phyloP scores from a whole-genome alignment of 2,329 filamentous ascomycete genomes.

The Scortechinia acanthostroma region DNA sequence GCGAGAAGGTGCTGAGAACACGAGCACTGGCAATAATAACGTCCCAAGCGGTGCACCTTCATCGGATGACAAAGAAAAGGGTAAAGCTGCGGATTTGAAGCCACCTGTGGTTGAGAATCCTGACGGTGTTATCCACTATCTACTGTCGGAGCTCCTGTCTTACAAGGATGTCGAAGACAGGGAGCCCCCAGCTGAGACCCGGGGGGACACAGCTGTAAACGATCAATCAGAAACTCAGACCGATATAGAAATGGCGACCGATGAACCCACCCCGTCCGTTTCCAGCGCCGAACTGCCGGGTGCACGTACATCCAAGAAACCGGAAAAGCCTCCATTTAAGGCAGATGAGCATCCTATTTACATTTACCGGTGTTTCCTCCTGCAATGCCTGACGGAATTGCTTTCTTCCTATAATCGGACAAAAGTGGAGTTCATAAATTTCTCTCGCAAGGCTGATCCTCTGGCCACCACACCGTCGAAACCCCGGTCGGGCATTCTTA shows the following conservation, averaged over 20 bases:
- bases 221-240: slow-evolving; percentile 4
- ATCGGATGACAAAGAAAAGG: background rate
- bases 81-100: slow-evolving; percentile 51
- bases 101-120: slow-evolving; percentile 82
- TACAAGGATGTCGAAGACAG: slow-evolving; percentile 91
- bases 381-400: slow-evolving; percentile 86
- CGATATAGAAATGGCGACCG: background rate
- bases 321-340: slow-evolving; percentile 73
- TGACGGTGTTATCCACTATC: slow-evolving; percentile 89
- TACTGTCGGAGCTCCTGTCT: slow-evolving; percentile 83
- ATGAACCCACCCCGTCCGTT: background rate
- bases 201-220: slow-evolving; percentile 24
- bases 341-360: slow-evolving; percentile 90
- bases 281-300: background rate
- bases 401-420: slow-evolving; percentile 86
- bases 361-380: slow-evolving; percentile 88
- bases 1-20: background rate
- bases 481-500: slow-evolving; percentile 82
- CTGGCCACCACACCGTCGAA: slow-evolving; percentile 85
- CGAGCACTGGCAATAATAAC: too few relatives aligned
- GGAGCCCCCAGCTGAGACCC: slow-evolving; percentile 37
- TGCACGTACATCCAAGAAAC: slow-evolving; percentile 42
- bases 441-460: slow-evolving; percentile 82
- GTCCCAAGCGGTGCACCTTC: slow-evolving; percentile 48
- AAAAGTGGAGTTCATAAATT: slow-evolving; percentile 98